phyloP scores from a whole-genome alignment of 169 alveolate genomes.

The Eimeria acervulina region DNA sequence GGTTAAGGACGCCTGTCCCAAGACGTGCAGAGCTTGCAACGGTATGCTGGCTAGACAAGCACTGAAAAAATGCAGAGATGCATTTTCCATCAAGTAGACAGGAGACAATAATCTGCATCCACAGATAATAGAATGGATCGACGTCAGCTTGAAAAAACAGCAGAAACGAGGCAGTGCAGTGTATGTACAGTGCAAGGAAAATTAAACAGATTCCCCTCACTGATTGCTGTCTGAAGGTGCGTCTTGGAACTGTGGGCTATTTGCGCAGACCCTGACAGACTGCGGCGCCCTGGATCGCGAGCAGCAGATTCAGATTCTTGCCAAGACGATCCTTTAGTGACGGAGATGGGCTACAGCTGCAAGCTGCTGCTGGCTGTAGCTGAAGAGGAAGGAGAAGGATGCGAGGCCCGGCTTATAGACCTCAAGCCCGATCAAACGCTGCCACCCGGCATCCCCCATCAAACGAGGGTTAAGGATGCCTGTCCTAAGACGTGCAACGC shows the following conservation, averaged over 20 bases:
- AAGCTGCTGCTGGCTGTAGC: slow-evolving; percentile 83
- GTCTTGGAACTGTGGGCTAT: neutral
- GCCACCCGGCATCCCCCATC: slow-evolving; percentile 87
- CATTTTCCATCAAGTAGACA: neutral
- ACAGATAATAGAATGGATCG: neutral
- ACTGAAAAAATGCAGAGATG: neutral
- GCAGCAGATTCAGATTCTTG: slow-evolving; percentile 77
- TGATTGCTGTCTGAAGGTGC: neutral
- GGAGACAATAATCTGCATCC: neutral
- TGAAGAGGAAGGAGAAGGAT: slow-evolving; percentile 84
- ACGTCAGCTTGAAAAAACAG: neutral
- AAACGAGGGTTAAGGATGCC: slow-evolving; percentile 87
- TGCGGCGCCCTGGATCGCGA: slow-evolving; percentile 74
- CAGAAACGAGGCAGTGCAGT: neutral
- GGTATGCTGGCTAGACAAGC: slow-evolving; percentile 39
- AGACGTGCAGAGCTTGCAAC: slow-evolving; percentile 85
- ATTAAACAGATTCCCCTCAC: neutral
- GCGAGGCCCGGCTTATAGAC: slow-evolving; percentile 85
- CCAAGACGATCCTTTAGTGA: slow-evolving; percentile 87
- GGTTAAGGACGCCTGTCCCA: slow-evolving; percentile 87
- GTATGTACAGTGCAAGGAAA: neutral
- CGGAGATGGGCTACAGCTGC: slow-evolving; percentile 88
- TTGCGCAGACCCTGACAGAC: slow-evolving; percentile 63
- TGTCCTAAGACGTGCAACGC: slow-evolving; percentile 88
- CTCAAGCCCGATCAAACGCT: slow-evolving; percentile 82